phyloP scores from a whole-genome alignment of 495 filamentous ascomycete genomes.

The Neurospora discreta region DNA sequence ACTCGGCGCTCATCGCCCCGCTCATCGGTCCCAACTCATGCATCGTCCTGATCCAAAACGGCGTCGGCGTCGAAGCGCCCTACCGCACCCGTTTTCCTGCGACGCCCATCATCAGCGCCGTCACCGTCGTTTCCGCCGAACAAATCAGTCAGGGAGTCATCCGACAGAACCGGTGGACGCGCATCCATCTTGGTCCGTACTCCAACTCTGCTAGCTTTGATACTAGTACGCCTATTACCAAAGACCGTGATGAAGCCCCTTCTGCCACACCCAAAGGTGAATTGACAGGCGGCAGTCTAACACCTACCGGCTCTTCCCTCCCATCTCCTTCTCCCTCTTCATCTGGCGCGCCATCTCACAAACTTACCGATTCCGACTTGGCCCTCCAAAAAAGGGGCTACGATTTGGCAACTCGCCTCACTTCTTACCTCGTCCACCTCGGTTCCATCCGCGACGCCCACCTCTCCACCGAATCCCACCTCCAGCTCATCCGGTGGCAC shows the following conservation, averaged over 20 bases:
- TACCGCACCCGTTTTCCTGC: conserved; percentile 45
- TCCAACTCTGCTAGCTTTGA: conserved; percentile 18
- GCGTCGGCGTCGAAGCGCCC: conserved; percentile 55
- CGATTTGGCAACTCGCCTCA: conserved; percentile 17
- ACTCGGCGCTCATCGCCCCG: conserved; percentile 34
- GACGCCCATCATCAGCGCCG: conserved; percentile 47
- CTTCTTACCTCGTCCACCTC: conserved; percentile 26
- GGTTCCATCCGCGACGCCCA: conserved; percentile 45
- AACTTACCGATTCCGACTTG: conserved; percentile 12
- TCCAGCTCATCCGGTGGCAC: conserved; percentile 52
- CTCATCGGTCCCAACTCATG: conserved; percentile 37
- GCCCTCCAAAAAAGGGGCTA: conserved; percentile 19
- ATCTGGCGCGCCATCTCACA: conserved; percentile 13
- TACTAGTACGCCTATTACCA: background rate
- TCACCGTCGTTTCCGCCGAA: conserved; percentile 45
- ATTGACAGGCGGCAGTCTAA: conserved; percentile 5
- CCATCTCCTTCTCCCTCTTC: background rate
- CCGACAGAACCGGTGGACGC: conserved; percentile 50
- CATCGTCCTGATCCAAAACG: conserved; percentile 61
- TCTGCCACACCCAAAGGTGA: background rate
- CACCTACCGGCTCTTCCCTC: background rate
- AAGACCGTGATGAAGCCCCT: background rate
- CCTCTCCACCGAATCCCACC: conserved; percentile 33
- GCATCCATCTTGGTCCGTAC: conserved; percentile 47
- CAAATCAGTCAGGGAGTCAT: conserved; percentile 39